phyloP scores from a whole-genome alignment of 768 basidiomycete genomes.

The Lentinula guzmanii region DNA sequence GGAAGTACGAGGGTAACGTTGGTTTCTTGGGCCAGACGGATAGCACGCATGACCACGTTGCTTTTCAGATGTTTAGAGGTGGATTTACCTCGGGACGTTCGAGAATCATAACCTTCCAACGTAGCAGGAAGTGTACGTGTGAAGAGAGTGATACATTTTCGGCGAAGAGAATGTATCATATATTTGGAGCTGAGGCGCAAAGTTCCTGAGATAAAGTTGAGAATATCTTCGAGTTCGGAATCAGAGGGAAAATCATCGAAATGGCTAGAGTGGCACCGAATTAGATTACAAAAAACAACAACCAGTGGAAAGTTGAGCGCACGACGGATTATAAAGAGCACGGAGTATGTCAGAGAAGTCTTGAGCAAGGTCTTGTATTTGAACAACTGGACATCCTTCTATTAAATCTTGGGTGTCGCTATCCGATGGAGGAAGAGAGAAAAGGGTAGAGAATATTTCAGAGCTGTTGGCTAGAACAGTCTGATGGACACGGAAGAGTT shows the following conservation, averaged over 20 bases:
- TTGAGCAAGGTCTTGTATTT: constrained; percentile 38
- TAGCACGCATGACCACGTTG: constrained; percentile 36
- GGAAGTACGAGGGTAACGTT: constrained; percentile 36
- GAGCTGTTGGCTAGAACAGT: constrained; percentile 48
- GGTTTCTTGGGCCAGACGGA: constrained; percentile 35
- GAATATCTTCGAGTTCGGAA: constrained; percentile 38
- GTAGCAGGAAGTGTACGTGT: constrained; percentile 32
- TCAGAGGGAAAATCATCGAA: constrained; percentile 27
- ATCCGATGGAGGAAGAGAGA: constrained; percentile 49
- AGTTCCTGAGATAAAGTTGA: constrained; percentile 43
- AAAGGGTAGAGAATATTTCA: constrained; percentile 59
- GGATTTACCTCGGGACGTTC: constrained; percentile 15
- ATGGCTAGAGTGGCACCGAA: constrained; percentile 18
- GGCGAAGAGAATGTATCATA: constrained; percentile 44
- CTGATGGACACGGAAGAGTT: constrained; percentile 39
- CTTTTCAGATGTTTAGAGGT: constrained; percentile 25
- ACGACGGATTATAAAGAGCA: constrained; percentile 49
- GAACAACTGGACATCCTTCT: constrained; percentile 46
- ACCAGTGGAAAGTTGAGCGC: constrained; percentile 5
- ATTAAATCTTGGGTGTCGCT: constrained; percentile 26
- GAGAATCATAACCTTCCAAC: constrained; percentile 27
- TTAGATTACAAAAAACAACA: background rate
- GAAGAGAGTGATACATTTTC: constrained; percentile 45
- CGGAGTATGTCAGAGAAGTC: constrained; percentile 46
- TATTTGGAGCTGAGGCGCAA: constrained; percentile 64